phyloP scores from a whole-genome alignment of 2,329 filamentous ascomycete genomes.

The Fusarium tricinctum region DNA sequence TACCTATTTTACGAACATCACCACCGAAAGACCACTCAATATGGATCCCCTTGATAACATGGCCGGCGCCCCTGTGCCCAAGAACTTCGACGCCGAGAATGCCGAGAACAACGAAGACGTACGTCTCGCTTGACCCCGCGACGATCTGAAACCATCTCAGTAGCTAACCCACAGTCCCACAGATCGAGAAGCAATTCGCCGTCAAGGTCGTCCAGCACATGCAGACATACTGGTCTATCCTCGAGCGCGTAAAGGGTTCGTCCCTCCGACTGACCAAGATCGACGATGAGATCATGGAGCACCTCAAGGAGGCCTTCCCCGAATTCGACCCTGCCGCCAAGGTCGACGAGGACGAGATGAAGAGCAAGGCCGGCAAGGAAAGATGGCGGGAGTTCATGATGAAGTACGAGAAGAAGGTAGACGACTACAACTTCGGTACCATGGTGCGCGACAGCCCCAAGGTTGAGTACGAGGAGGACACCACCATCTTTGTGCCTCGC shows the following conservation, averaged over 20 bases:
- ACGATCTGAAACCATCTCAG: constrained; percentile 3
- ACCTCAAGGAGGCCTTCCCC: constrained; percentile 89
- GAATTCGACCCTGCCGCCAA: constrained; percentile 88
- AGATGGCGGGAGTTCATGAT: constrained; percentile 95
- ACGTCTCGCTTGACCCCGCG: constrained; percentile 50
- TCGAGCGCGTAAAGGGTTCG: constrained; percentile 92
- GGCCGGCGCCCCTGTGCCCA: constrained; percentile 59
- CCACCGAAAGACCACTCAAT: constrained; percentile 8
- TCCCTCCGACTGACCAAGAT: constrained; percentile 90
- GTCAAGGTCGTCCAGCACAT: constrained; percentile 98
- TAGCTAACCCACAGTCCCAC: constrained; percentile 2
- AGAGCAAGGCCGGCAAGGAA: constrained; percentile 96
- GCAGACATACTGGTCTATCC: constrained; percentile 95
- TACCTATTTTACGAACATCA: background rate
- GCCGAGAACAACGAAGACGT: constrained; percentile 70
- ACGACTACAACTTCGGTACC: constrained; percentile 98
- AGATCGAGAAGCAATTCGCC: constrained; percentile 99
- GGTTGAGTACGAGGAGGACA: constrained; percentile 87
- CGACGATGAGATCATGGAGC: constrained; percentile 93
- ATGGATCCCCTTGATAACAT: constrained; percentile 59
- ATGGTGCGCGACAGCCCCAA: constrained; percentile 86
- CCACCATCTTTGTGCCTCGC: constrained; percentile 84
- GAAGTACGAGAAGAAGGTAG: constrained; percentile 92
- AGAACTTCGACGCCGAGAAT: constrained; percentile 71
- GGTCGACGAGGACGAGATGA: constrained; percentile 94